These are phyloP conservation scores for Rozella allomycis DNA, from an alignment of 371 early-diverging fungal species.

Conservation along the genomic window DNA sequence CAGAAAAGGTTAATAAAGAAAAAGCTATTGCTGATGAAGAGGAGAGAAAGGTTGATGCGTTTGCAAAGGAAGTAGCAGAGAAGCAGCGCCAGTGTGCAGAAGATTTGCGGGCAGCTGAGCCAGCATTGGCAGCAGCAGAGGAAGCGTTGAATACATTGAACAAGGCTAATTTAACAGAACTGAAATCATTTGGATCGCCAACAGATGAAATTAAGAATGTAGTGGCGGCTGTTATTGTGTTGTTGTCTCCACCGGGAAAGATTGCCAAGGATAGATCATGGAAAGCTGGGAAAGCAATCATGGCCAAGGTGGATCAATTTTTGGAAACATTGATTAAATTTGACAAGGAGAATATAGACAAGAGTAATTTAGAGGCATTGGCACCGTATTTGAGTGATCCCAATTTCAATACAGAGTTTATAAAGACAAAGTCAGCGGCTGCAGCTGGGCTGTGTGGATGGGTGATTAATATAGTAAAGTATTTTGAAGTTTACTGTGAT, in stretches of 20 bases:
- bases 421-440: constrained; percentile 30
- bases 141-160: constrained; percentile 32
- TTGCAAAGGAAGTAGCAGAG: constrained; percentile 33
- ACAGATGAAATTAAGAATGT: constrained; percentile 29
- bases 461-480: constrained; percentile 35
- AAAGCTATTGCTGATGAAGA: constrained; percentile 40
- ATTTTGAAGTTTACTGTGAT: constrained; percentile 34
- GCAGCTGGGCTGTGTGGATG: constrained; percentile 38
- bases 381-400: constrained; percentile 30
- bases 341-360: constrained; percentile 34
- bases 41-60: constrained; percentile 28
- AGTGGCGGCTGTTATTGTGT: constrained; percentile 33
- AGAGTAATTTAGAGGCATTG: constrained; percentile 28
- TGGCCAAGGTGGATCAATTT: constrained; percentile 42
- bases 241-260: constrained; percentile 33
- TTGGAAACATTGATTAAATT: constrained; percentile 29
- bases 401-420: constrained; percentile 36
- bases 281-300: constrained; percentile 38
- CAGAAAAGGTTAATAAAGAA: constrained; percentile 39
- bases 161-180: constrained; percentile 39
- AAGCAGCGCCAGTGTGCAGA: constrained; percentile 25
- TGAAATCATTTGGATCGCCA: constrained; percentile 39
- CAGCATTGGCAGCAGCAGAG: constrained; percentile 32
- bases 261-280: constrained; percentile 36
- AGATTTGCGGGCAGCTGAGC: constrained; percentile 35